Evolutionary conservation across 2,329 filamentous ascomycete genomes (phyloP).

Genomic region (Akanthomyces dipterigenus): DNA sequence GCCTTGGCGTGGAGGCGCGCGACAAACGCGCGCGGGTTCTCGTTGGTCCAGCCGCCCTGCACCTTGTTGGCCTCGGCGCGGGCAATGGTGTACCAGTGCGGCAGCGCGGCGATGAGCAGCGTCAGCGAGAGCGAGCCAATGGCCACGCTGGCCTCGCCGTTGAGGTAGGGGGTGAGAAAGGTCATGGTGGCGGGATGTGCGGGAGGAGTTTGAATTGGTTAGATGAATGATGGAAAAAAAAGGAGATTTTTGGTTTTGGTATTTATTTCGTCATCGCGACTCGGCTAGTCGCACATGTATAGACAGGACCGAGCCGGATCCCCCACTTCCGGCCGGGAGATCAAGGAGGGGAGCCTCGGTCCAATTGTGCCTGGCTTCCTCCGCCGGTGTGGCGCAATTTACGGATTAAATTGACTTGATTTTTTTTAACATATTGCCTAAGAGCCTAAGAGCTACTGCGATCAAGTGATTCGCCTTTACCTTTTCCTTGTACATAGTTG

Average conservation of each 20-base stretch:
- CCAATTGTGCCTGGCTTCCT: background rate
- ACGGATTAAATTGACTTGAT: background rate
- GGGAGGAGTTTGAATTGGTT: background rate
- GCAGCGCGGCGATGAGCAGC: conserved; percentile 11
- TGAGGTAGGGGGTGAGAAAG: conserved; percentile 4
- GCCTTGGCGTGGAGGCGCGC: conserved; percentile 12
- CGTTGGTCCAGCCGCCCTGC: conserved; percentile 13
- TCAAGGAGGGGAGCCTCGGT: background rate
- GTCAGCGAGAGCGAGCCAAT: conserved; percentile 13
- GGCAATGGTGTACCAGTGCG: conserved; percentile 14
- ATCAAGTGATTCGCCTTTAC: too few species aligned
- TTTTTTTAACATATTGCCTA: background rate
- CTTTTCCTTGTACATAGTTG: too few species aligned
- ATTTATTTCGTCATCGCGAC: background rate
- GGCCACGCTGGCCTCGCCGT: conserved; percentile 11
- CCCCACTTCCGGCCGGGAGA: background rate
- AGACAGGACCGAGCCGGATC: background rate
- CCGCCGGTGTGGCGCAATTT: background rate
- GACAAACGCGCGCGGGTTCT: conserved; percentile 13
- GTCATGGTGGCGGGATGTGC: background rate
- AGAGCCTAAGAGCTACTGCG: too few species aligned
- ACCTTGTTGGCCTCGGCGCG: conserved; percentile 13
- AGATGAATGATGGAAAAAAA: background rate
- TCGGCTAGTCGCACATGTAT: background rate
- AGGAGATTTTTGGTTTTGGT: background rate